Base-by-base conservation (phyloP, 2,329 filamentous ascomycete species). In the Monilinia laxa region DNA sequence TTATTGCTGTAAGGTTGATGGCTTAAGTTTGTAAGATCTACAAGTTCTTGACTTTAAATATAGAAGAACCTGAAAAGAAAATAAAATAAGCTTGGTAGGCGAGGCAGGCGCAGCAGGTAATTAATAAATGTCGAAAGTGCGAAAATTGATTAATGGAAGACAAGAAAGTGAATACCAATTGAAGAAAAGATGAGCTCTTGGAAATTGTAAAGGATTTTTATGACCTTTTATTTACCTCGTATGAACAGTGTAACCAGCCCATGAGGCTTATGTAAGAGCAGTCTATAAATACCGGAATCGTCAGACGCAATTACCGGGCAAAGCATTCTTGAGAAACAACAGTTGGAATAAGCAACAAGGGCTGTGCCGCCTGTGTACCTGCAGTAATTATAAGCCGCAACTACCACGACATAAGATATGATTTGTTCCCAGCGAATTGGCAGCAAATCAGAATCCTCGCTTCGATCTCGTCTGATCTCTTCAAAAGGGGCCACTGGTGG, bases 151-250 rank as follows among this genome's bases (percentile, higher is more conserved):
- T 16, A 16, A 42, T 42, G 12, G 5, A 11, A 40, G 12, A 7
- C 18, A 47, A 40, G 52, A 35, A 31, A 42, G 60, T 64, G 60
- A 64, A 54, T 64, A 18, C 23, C 7, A 23, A 57, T 35, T 45
- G 12, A 58, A 20, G 42, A 65, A 25, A 25, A 23, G 20, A 45
- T 35, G 3, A 42, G 14, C 52, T 23, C 42, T 65, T 57, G 54
- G 53, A 52, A 65, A 65, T 55, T 59, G 31, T 40, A 59, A 59
- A 65, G 63, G 45, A 65, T 65, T 59, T 6, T 53, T 1, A 52
- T 4, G n/a, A 38, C 16, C 54, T 65, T 65, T 59, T 65, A 38
- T 35, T 35, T 38, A 59, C 16, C 35, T 40, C 2, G 10, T 38
- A 16, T 16, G 18, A 42, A 10, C 11, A 35, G 1, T 23, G 14